phyloP scores from a whole-genome alignment of 106 monocot genomes.

The Hemerocallis citrina region DNA sequence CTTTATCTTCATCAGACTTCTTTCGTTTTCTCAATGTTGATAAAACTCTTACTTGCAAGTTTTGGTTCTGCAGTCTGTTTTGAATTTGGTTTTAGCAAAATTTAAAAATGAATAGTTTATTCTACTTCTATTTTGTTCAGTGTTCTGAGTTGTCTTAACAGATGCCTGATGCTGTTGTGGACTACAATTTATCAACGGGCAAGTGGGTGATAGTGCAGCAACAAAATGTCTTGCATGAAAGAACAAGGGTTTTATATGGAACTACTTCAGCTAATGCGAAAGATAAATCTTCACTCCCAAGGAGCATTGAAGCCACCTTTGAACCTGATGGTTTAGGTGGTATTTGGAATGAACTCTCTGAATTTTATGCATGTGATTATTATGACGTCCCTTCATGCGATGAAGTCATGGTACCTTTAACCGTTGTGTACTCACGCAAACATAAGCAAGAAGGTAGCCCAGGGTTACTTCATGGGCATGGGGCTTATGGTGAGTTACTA shows the following conservation, averaged over 20 bases:
- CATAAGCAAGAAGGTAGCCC: slow-evolving; percentile 72
- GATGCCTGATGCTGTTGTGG: slow-evolving; percentile 98
- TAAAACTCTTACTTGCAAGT: no score
- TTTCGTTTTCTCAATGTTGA: no score
- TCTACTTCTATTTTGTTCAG: not conserved
- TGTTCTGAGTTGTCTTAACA: slow-evolving; percentile 15
- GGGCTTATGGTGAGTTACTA: slow-evolving; percentile 90
- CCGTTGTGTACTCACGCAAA: slow-evolving; percentile 75
- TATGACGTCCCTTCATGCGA: slow-evolving; percentile 66
- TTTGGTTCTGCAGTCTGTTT: no score
- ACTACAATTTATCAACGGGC: slow-evolving; percentile 79
- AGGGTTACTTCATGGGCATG: slow-evolving; percentile 87
- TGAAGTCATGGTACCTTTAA: slow-evolving; percentile 66
- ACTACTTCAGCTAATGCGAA: slow-evolving; percentile 23
- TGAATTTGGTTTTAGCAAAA: not conserved
- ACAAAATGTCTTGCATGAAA: slow-evolving; percentile 80
- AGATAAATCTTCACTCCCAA: slow-evolving; percentile 15
- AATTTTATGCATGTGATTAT: slow-evolving; percentile 91
- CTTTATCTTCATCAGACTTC: no score
- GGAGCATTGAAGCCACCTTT: slow-evolving; percentile 7
- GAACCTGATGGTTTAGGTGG: slow-evolving; percentile 26
- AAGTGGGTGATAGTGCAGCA: slow-evolving; percentile 93
- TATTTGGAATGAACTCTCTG: slow-evolving; percentile 83
- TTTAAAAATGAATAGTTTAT: not conserved
- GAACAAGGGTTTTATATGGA: slow-evolving; percentile 77